Evolutionary conservation across 805 yeast genomes (phyloP), one percentile per base, ranked within the genome.

Genomic region (Diddensiella santjacobensis): DNA sequence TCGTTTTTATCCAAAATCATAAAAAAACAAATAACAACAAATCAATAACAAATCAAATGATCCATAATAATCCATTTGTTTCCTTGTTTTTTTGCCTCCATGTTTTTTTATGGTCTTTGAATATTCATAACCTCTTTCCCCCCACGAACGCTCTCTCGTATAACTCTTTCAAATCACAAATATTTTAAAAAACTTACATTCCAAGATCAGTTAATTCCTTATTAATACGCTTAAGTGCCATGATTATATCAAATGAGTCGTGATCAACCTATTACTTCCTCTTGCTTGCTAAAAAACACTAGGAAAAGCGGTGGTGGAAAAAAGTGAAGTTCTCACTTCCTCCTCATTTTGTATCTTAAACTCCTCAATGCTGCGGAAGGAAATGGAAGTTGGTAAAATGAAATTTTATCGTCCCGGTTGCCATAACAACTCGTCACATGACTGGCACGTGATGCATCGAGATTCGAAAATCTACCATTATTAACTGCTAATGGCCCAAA

Each of bases 201-300:
- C 96, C 96, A 66, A 91, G 78, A 71, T 93, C 99, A 62, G 84
- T 83, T 63, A 93, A 79, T 75, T 91, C 99, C 74, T 91, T 91
- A 73, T 87, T 86, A 64, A 91, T 88, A 79, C 99, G 89, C 74
- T 93, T 93, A 62, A 81, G 76, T 58, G 98, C 93, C 96, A 89
- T 88, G 46, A 24, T 58, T 42, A 11, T 40, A 26, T 26, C 11
- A 8, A 8, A 26, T 26, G 13, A 26, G 31, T 8, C 8, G 31
- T 13, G 31, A 8, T 8, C 13, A 26, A 8, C 13, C 13, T 26
- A 8, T 26, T 26, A 8, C 31, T 13, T 26, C 31, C 31, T 26
- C 13, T 26, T 13, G 11, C 13, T 26, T 26, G 8, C 31, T 26
- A 26, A 26, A n/a, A n/a, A n/a, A n/a, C n/a, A n/a, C n/a, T n/a